Percentiles rank a stretch among this genome's conserved stretches.
Evolutionary conservation across 768 basidiomycete genomes (phyloP).

Genomic region (Candolleomyces aberdarensis): DNA sequence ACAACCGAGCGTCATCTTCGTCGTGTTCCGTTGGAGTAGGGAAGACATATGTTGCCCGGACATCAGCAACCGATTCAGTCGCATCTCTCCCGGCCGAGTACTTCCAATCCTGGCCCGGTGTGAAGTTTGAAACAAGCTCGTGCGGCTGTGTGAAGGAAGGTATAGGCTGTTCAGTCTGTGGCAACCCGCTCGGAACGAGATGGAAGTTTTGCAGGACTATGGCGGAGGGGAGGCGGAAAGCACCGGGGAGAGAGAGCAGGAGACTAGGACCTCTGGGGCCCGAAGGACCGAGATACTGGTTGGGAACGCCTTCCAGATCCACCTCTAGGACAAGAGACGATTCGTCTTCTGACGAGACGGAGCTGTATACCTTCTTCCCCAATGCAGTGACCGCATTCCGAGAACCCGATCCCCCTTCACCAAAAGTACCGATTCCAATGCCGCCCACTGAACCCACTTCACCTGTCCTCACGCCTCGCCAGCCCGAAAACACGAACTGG

Average conservation of each 20-base stretch:
- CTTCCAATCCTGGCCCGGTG: constrained; percentile 48
- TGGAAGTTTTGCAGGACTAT: constrained; percentile 12
- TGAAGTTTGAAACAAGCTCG: constrained; percentile 49
- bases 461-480: not conserved
- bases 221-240: constrained; percentile 5
- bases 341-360: not conserved
- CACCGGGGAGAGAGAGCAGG: not conserved
- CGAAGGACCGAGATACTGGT: constrained; percentile 2
- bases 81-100: constrained; percentile 55
- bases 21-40: constrained; percentile 12
- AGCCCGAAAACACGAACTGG: not conserved
- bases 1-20: constrained; percentile 51
- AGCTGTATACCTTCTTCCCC: constrained; percentile 10
- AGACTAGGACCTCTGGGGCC: not conserved
- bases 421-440: not conserved
- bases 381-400: not conserved
- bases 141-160: constrained; percentile 71
- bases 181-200: constrained; percentile 36
- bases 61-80: constrained; percentile 50
- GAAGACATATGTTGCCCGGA: constrained; percentile 48
- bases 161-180: constrained; percentile 52
- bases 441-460: not conserved
- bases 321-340: not conserved
- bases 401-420: not conserved
- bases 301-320: not conserved